Evolutionary conservation across 306 rosid genomes (phyloP), one percentile per base, ranked within the genome.

Genomic region (cucumber (Cucumis sativus)): DNA sequence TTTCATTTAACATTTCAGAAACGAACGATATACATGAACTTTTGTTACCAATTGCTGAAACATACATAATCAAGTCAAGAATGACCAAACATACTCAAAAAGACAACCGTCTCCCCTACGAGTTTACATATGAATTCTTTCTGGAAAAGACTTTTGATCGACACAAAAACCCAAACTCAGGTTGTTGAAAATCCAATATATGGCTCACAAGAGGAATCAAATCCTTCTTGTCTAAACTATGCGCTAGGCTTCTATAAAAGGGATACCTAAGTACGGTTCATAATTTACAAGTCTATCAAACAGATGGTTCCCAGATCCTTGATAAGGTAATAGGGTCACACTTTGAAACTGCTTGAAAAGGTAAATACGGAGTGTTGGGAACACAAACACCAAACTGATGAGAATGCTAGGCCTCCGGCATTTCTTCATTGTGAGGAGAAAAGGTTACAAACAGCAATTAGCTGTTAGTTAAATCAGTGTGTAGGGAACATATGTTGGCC

Each of bases 1-100:
- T 78, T 58, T 54, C 78, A 39, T 78, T 58, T 63, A 75, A 33
- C 59, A 57, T 21, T 69, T 74, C 78, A 77, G 51, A 62, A 67
- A 35, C 21, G 49, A 13, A 11, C 14, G 10, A 17, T 8, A 45
- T 21, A 47, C 11, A 15, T 23, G 54, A 11, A 49, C 5, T 21
- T 65, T 4, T 16, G 28, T 65, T 39, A 10, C 28, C 15, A 39
- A 39, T 65, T 28, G 67, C n/a, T 62, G 37, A 62, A 62, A 30
- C 11, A 62, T 28, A 1, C 67, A 65, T 65, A 65, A 65, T 35
- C 70, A 14, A 63, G 49, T 64, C 71, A 17, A 64, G 71, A 35
- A 64, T 15, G 12, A 35, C 18, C 4, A 17, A 15, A 35, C 8
- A 8, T 64, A 64, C 20, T 52, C 47, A 64, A 6, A 8, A 63